Base-by-base conservation (phyloP, 371 early-diverging fungal genomes). In the Basidiobolus heterosporus region DNA sequence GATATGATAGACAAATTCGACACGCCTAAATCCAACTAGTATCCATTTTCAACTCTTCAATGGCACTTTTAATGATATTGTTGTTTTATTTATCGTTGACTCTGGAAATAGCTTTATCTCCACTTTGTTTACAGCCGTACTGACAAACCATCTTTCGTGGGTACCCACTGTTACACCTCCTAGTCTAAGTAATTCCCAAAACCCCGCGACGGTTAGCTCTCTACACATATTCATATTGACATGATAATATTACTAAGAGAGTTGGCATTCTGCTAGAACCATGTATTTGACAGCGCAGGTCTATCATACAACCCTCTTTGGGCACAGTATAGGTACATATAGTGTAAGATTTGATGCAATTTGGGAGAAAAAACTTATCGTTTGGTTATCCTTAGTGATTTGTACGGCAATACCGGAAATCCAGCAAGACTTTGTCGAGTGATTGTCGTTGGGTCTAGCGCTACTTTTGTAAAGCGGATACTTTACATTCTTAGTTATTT, bases 271-370 rank as follows among this genome's bases (percentile, higher is more conserved):
- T 16, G 5, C n/a, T 47, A 19, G 11, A 13, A 38, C 38, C 14
- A 15, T n/a, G 38, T 19, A 21, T 13, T 19, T 14, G 17, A 41
- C 11, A 50, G 45, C 48, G 62, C 64, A 15, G 66, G 72, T 45
- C 71, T 74, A 24, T 68, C 67, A 6, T 78, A 78, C 46, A 73
- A 78, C 54, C 78, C 78, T 8, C 48, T 78, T 11, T 78, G 78
- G 78, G 78, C 78, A 16, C 78, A 78, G 53, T 49, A 75, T 23
- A 74, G 69, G 67, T 70, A 52, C 16, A 39, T 42, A 18, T 22
- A 23, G 9, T n/a, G n/a, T n/a, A n/a, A n/a, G n/a, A n/a, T n/a
- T n/a, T n/a, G n/a, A 22, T 11, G 17, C 22, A 20, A 21, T 47
- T 16, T n/a, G 3, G 15, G 15, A 6, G 16, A 6, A 11, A 13